A percentile compares a stretch with the other conserved stretches of the same genome.
phyloP scores from a whole-genome alignment of 306 rosid species.

The Cucurbita ficifolia region DNA sequence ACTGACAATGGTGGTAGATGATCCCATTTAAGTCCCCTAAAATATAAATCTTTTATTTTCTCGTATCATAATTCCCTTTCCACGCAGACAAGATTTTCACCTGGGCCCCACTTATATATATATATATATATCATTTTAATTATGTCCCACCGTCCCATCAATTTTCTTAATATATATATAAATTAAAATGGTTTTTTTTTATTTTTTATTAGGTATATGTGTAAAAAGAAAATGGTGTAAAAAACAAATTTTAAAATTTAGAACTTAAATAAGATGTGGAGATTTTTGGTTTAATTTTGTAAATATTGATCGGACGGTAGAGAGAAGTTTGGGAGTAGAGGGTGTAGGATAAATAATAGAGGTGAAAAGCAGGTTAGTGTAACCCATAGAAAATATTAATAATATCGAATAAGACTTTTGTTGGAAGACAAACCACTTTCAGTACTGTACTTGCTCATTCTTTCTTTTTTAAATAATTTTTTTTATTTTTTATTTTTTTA shows the following conservation, averaged over 20 bases:
- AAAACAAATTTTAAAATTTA: too few species aligned
- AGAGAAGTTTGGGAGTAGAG: neutral
- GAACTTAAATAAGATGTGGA: too few species aligned
- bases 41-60: neutral
- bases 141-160: neutral
- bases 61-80: neutral
- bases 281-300: too few species aligned
- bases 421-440: neutral
- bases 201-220: too few species aligned
- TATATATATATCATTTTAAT: neutral
- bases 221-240: too few species aligned
- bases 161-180: too few species aligned
- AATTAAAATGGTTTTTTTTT: too few species aligned
- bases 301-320: neutral
- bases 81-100: neutral
- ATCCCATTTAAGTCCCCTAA: neutral
- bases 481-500: neutral
- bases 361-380: neutral
- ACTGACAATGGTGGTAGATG: neutral
- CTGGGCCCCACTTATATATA: neutral
- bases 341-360: neutral
- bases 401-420: neutral
- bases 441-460: neutral
- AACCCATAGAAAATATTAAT: neutral
- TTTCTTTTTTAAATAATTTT: too few species aligned